Evolutionary conservation across 2,329 filamentous ascomycete species (phyloP), one percentile per base, ranked within the genome.

Genomic region (Neophaeococcomyces aloes): DNA sequence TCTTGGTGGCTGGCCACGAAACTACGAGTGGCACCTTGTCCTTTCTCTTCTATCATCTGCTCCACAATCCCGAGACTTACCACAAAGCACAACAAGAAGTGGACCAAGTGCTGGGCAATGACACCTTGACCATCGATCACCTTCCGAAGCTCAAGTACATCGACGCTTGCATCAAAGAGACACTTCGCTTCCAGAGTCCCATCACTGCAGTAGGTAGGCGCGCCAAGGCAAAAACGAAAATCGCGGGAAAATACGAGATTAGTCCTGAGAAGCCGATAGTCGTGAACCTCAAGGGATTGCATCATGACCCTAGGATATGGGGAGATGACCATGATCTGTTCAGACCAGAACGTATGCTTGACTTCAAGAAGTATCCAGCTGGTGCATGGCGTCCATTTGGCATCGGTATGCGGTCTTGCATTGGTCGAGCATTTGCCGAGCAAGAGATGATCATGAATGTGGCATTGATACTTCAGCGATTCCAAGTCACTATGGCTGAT

Each of bases 371-470:
- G 18, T 68, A 82, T 4, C 79, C 76, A 27, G 69, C 70, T 11
- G 75, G 75, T 42, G 70, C 70, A 27, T 81, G 75, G 78, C 81
- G 82, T 60, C 80, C 83, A 5, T 87, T 86, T 52, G 83, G 83
- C 1, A 81, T 82, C 46, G 82, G 81, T 1, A 68, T 73, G 49
- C 66, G 83, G 40, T 78, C 67, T 1, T 87, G 82, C 52, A 86
- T 86, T 46, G 83, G 83, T 3, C 67, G 81, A 1, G 70, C 75
- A 0, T 86, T 86, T 56, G 81, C 82, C 1, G 82, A 78, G 78
- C 82, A 86, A 56, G 83, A 87, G 60, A 69, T 73, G 2, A 57
- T 81, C 4, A 62, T 84, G 1, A 70, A 72, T 8, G 65, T 78
- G 52, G 75, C 76, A 0, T 69, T 81, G 54, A 57, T 84, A 13